These are phyloP conservation scores for Zygosaccharomyces pseudorouxii DNA, from an alignment of 805 yeast genomes.

Conservation along the genomic window DNA sequence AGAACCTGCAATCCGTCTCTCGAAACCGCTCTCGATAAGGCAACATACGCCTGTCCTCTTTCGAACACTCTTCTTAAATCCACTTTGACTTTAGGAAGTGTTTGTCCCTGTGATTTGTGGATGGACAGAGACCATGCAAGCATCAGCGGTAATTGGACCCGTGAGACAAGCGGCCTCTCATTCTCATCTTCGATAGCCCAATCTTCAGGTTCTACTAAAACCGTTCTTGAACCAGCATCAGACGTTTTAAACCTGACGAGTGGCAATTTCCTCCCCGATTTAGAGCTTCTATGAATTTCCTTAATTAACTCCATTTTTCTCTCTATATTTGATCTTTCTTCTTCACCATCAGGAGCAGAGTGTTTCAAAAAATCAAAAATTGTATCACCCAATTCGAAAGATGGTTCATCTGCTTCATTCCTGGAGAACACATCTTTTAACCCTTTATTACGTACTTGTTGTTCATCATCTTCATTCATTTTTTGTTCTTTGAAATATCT, in stretches of 20 bases:
- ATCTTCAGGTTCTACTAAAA: conserved; percentile 72
- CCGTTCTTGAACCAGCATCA: conserved; percentile 69
- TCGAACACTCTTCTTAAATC: conserved; percentile 77
- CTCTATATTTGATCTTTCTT: conserved; percentile 34
- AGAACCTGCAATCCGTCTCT: conserved; percentile 78
- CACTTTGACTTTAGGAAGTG: conserved; percentile 69
- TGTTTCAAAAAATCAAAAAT: conserved; percentile 46
- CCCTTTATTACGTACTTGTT: conserved; percentile 18
- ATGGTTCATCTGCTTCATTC: conserved; percentile 11
- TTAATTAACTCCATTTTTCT: conserved; percentile 47
- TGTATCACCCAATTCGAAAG: conserved; percentile 38
- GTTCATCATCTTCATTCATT: conserved; percentile 15
- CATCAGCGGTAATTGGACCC: conserved; percentile 80
- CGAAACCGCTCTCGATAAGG: conserved; percentile 82
- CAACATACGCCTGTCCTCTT: conserved; percentile 94
- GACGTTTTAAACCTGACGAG: conserved; percentile 70
- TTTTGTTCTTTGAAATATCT: conserved; percentile 23
- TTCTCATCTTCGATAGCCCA: conserved; percentile 78
- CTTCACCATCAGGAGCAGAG: conserved; percentile 24
- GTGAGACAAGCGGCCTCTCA: conserved; percentile 60
- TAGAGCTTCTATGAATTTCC: conserved; percentile 42
- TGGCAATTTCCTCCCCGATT: conserved; percentile 51
- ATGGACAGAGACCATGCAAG: conserved; percentile 97
- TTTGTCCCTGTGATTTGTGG: conserved; percentile 94
- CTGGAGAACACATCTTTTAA: conserved; percentile 25